Conservation (phyloP, 2,329 filamentous ascomycete genomes). For the Colletotrichum coccodes region DNA sequence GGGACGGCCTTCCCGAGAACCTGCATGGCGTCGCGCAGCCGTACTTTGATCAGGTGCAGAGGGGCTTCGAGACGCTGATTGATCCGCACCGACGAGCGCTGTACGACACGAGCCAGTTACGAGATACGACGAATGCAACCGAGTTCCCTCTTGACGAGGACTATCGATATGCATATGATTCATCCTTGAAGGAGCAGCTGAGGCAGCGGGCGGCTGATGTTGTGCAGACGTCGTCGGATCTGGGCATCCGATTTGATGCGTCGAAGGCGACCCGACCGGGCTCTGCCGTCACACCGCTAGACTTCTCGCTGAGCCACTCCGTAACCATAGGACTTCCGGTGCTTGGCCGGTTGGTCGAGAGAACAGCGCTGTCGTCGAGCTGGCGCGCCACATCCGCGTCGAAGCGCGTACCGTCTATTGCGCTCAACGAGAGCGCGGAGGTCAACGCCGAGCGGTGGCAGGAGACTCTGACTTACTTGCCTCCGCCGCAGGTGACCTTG, state of each 20-base stretch:
- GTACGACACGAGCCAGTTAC: constrained; percentile 49
- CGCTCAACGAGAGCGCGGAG: constrained; percentile 11
- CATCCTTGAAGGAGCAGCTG: constrained; percentile 36
- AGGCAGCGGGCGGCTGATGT: constrained; percentile 35
- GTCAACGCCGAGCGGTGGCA: background rate
- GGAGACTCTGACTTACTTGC: constrained; percentile 27
- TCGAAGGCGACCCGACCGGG: constrained; percentile 32
- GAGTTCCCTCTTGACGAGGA: constrained; percentile 29
- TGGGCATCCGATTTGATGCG: constrained; percentile 50
- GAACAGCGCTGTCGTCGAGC: background rate
- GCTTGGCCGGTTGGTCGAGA: constrained; percentile 41
- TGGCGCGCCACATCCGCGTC: background rate
- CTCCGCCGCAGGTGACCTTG: constrained; percentile 48
- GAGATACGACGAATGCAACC: constrained; percentile 19
- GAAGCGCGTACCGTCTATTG: constrained; percentile 35
- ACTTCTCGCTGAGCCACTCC: constrained; percentile 52
- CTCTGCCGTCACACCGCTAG: constrained; percentile 42
- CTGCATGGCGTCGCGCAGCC: constrained; percentile 49
- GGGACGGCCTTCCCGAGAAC: constrained; percentile 51
- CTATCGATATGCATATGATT: constrained; percentile 35
- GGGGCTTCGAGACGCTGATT: constrained; percentile 59
- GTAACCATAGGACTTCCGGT: constrained; percentile 46
- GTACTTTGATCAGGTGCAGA: constrained; percentile 53
- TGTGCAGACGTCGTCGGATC: constrained; percentile 45
- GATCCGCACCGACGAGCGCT: constrained; percentile 52